A percentile compares a stretch with the other conserved stretches of the same genome.
phyloP scores from a whole-genome alignment of 2,329 filamentous ascomycete species.

The Lasiodiplodia citricola region DNA sequence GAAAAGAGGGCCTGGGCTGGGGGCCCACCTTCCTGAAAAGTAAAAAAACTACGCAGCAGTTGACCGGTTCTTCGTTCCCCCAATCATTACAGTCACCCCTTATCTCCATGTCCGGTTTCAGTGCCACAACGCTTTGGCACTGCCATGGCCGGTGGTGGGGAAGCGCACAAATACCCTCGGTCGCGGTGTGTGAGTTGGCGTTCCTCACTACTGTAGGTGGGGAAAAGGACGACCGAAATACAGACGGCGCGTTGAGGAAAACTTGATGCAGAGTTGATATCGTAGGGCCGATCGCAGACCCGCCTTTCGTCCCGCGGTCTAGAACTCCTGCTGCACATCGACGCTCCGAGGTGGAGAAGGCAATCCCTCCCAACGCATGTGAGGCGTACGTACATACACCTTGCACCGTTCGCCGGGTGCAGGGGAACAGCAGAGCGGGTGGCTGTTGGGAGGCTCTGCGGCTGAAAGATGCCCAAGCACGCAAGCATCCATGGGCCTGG shows the following conservation, averaged over 20 bases:
- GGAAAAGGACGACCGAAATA: not conserved
- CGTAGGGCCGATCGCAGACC: not conserved
- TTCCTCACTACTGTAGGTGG: not conserved
- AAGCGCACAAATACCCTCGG: not conserved
- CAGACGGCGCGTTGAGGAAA: not conserved
- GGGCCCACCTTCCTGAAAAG: too few species aligned
- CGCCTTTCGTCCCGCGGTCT: not conserved
- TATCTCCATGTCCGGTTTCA: not conserved
- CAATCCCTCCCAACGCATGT: not conserved
- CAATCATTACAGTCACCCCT: not conserved
- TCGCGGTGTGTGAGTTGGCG: not conserved
- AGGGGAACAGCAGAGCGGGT: not conserved
- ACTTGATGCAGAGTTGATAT: not conserved
- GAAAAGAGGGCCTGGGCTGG: not conserved
- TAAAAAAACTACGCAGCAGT: not conserved
- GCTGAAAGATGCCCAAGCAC: not conserved
- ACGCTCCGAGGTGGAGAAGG: not conserved
- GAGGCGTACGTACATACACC: not conserved
- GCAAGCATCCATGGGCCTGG: not conserved
- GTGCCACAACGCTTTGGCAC: conserved; percentile 4
- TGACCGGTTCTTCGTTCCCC: not conserved
- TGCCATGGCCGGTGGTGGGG: not conserved
- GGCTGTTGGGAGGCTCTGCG: not conserved
- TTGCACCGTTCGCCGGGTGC: not conserved
- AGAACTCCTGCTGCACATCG: not conserved